phyloP scores from a whole-genome alignment of 2,329 filamentous ascomycete species.

The Colletotrichum viniferum region DNA sequence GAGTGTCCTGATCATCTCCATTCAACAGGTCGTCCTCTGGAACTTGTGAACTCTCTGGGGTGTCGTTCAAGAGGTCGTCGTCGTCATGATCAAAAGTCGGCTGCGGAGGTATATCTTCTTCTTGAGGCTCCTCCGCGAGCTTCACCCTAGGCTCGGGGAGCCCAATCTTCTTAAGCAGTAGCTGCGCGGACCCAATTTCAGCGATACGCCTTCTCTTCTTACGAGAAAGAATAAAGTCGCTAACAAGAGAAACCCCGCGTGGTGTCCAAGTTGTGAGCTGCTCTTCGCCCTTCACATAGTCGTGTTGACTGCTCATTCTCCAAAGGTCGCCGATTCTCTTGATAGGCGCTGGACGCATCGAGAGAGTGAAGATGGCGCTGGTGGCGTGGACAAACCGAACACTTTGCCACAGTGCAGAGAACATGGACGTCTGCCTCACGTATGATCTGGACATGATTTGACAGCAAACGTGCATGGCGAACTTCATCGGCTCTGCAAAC shows the following conservation, averaged over 20 bases:
- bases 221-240: slow-evolving; percentile 79
- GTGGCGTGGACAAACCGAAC: slow-evolving; percentile 86
- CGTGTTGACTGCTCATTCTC: slow-evolving; percentile 93
- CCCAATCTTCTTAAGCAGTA: slow-evolving; percentile 65
- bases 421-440: slow-evolving; percentile 84
- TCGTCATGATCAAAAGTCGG: slow-evolving; percentile 53
- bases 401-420: slow-evolving; percentile 85
- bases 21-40: slow-evolving; percentile 33
- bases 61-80: slow-evolving; percentile 63
- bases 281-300: slow-evolving; percentile 97
- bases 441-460: slow-evolving; percentile 86
- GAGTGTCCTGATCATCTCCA: slow-evolving; percentile 25
- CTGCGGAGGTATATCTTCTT: slow-evolving; percentile 39
- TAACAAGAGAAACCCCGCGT: slow-evolving; percentile 87
- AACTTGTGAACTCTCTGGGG: slow-evolving; percentile 56
- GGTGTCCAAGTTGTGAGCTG: slow-evolving; percentile 84
- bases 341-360: slow-evolving; percentile 85
- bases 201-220: slow-evolving; percentile 76
- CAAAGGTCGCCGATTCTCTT: slow-evolving; percentile 93
- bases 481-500: slow-evolving; percentile 86
- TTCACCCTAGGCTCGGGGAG: slow-evolving; percentile 45
- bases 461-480: slow-evolving; percentile 78
- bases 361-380: slow-evolving; percentile 84
- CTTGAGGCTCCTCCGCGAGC: slow-evolving; percentile 35
- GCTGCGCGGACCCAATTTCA: slow-evolving; percentile 79